Conservation (phyloP, 768 basidiomycete genomes). For the Agaricus blazei region DNA sequence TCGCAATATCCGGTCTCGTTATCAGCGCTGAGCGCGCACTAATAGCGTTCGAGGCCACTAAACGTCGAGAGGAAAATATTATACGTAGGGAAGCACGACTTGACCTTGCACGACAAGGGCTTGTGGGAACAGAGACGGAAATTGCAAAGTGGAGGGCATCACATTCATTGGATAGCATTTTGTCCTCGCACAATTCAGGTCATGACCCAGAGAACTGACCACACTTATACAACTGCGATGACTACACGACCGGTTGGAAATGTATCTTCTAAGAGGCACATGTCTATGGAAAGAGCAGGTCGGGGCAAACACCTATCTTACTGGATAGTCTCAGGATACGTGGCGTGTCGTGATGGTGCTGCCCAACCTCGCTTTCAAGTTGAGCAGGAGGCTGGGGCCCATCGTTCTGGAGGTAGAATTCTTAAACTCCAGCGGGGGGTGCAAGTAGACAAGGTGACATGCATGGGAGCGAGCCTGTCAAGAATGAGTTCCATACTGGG, state of each 20-base stretch:
- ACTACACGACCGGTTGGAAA: neutral
- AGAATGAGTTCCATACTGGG: too few species aligned
- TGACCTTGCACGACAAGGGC: slow-evolving; percentile 62
- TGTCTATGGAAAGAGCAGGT: neutral
- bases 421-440: too few species aligned
- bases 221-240: neutral
- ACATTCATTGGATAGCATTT: neutral
- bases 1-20: slow-evolving; percentile 54
- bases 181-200: slow-evolving; percentile 22
- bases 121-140: slow-evolving; percentile 61
- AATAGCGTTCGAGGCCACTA: slow-evolving; percentile 59
- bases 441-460: too few species aligned
- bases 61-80: slow-evolving; percentile 62
- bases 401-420: too few species aligned
- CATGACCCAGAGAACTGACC: neutral
- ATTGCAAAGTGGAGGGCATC: slow-evolving; percentile 73
- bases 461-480: too few species aligned
- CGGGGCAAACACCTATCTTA: neutral
- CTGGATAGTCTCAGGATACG: neutral
- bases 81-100: slow-evolving; percentile 65
- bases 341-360: neutral
- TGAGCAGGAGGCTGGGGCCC: slow-evolving; percentile 22
- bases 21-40: slow-evolving; percentile 77
- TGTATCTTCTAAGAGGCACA: neutral
- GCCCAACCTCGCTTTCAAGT: slow-evolving; percentile 16